Percentiles rank a stretch among this genome's conserved stretches.
Evolutionary conservation across 345 rosid genomes (phyloP).

Genomic region (Arabis hirsuta): DNA sequence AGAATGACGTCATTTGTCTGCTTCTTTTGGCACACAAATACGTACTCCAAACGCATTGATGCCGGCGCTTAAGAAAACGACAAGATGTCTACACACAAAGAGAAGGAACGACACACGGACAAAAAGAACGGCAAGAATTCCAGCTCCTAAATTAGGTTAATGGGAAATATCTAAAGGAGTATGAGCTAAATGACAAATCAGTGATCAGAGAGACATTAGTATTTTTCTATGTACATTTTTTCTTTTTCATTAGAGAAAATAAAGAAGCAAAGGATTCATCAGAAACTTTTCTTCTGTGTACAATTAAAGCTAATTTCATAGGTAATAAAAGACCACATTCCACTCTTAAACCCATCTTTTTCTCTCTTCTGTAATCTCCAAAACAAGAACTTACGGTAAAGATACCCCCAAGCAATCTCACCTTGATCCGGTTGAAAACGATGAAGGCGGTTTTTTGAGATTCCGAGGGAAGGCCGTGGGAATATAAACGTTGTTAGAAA

Average conservation of each 20-base stretch:
- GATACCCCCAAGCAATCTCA: conserved; percentile 16
- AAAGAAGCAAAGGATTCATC: neutral
- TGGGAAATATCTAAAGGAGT: neutral
- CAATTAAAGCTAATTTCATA: conserved; percentile 14
- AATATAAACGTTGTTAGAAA: conserved; percentile 37
- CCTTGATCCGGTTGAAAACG: conserved; percentile 31
- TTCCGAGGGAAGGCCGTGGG: conserved; percentile 30
- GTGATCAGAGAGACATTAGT: neutral
- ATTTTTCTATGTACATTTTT: conserved; percentile 27
- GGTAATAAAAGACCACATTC: conserved; percentile 20
- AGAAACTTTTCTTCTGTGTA: conserved; percentile 23
- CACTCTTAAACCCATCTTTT: neutral
- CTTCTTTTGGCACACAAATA: conserved; percentile 32
- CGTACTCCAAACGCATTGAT: conserved; percentile 24
- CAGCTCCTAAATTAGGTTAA: conserved; percentile 15
- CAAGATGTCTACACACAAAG: conserved; percentile 30
- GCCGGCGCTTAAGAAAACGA: conserved; percentile 25
- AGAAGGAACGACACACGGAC: conserved; percentile 30
- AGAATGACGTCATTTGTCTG: conserved; percentile 37
- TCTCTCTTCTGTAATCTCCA: conserved; percentile 17
- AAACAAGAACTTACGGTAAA: neutral
- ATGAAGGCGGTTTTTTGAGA: conserved; percentile 14
- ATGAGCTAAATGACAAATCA: conserved; percentile 20
- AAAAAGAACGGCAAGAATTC: conserved; percentile 15
- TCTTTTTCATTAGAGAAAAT: conserved; percentile 5